These are phyloP conservation scores for Solanum neorickii DNA, from an alignment of 257 asterid genomes.

Conservation along the genomic window DNA sequence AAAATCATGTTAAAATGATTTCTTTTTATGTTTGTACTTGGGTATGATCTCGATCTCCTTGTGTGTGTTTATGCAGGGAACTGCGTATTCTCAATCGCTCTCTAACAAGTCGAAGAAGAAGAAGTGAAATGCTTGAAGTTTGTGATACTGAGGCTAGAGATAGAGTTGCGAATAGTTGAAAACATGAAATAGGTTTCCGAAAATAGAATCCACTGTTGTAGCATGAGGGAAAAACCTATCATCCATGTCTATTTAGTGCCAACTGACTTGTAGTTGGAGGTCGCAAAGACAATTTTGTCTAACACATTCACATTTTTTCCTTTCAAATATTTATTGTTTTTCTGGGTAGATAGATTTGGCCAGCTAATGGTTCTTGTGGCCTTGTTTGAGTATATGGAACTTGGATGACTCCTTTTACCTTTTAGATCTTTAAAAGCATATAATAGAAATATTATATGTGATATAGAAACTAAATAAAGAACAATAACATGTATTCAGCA, in stretches of 20 bases:
- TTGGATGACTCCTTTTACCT: background rate
- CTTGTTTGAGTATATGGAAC: background rate
- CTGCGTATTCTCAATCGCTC: constrained; percentile 61
- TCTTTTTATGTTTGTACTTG: background rate
- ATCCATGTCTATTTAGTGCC: background rate
- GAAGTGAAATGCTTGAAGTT: constrained; percentile 36
- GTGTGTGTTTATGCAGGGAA: constrained; percentile 39
- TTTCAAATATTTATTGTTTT: background rate
- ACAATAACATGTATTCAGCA: no score
- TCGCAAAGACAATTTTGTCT: constrained; percentile 40
- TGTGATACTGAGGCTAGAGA: constrained; percentile 3
- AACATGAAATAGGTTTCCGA: constrained; percentile 3
- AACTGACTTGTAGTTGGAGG: constrained; percentile 16
- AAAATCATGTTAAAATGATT: background rate
- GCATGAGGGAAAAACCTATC: constrained; percentile 15
- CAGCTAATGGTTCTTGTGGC: background rate
- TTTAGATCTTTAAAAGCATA: background rate
- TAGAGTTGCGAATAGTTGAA: constrained; percentile 10
- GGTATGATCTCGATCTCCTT: background rate
- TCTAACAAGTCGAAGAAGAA: constrained; percentile 68
- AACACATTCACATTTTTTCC: background rate
- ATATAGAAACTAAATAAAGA: background rate
- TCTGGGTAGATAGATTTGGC: background rate
- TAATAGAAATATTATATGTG: background rate
- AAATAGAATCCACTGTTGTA: constrained; percentile 32